Evolutionary conservation across 2,329 filamentous ascomycete species (phyloP), one percentile per base, ranked within the genome.

Genomic region (Cercospora sp.): DNA sequence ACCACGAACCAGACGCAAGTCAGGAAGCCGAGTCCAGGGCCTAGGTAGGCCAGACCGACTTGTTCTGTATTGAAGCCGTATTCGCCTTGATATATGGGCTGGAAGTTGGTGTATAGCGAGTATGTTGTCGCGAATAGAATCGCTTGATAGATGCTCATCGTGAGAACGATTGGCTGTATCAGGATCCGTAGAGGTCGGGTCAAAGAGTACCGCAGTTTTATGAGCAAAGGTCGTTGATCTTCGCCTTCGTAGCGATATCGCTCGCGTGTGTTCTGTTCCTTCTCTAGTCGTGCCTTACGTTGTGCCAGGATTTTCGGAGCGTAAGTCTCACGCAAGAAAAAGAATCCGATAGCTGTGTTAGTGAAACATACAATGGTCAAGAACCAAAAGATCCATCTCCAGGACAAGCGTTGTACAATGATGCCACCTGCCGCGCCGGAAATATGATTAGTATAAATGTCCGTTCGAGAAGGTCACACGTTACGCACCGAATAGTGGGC

Each of bases 301-400:
- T 67, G 65, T 5, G 73, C 68, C 3, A 83, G 77, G 5, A 84
- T 78, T 3, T 80, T 75, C 0, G 82, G 82, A 0, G 81, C 79
- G 62, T 82, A 83, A 0, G 80, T 82, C 63, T 84, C 82, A n/a
- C 76, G 74, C 3, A 83, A 75, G 66, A 83, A 80, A 61, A 83
- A 77, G 71, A 78, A 83, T 9, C 80, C 81, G 0, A 77, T 78
- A 1, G 80, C 69, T 0, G 81, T 83, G 64, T 82, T 83, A 66
- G 80, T 68, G 49, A 67, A 73, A 73, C 79, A 82, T 0, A 83
- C 75, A 28, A 83, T 80, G 0, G 80, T 79, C 68, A 83, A 74
- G 34, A 83, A 76, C 80, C 82, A 84, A 74, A 84, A 85, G 45
- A 82, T 79, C 83, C 82, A 84, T 32, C 82, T 76, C 82, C 83